Evolutionary conservation across 75 land plant species (phyloP).

Genomic region (Cryptomeria japonica): DNA sequence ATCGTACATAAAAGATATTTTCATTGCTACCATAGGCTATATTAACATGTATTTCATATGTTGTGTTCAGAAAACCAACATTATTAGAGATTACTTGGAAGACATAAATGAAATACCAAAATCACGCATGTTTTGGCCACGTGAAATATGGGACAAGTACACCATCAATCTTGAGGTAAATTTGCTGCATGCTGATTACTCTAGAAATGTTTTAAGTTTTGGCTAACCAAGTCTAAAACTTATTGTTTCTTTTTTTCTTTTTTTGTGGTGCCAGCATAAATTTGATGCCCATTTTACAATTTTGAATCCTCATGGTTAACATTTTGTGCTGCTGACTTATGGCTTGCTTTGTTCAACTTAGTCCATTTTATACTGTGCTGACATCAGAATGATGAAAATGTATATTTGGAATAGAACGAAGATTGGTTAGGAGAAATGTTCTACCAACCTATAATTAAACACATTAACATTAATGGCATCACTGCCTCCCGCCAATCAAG

Average conservation of each 20-base stretch:
- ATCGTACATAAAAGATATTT: neutral
- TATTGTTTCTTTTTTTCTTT: neutral
- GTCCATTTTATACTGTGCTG: too few species aligned
- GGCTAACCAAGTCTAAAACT: neutral
- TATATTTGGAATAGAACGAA: too few species aligned
- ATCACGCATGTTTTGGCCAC: constrained; percentile 99
- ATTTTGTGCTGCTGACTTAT: too few species aligned
- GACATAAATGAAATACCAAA: constrained; percentile 97
- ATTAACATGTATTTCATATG: neutral
- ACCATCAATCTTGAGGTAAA: constrained; percentile 81
- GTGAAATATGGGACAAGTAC: constrained; percentile 94
- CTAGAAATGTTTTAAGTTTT: neutral
- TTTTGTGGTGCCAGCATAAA: neutral
- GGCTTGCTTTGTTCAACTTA: too few species aligned
- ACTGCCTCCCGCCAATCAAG: too few species aligned
- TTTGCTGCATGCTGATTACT: neutral
- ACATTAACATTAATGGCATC: too few species aligned
- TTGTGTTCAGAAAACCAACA: constrained; percentile 81
- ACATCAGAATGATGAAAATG: too few species aligned
- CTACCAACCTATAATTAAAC: too few species aligned
- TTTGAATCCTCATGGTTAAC: too few species aligned
- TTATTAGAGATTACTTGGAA: constrained; percentile 93
- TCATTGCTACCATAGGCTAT: neutral
- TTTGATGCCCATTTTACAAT: too few species aligned
- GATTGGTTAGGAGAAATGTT: too few species aligned